A percentile compares a stretch with the other conserved stretches of the same genome.
Evolutionary conservation across 1,139 yeast species (phyloP).

Genomic region (Debaryomyces coudertii): DNA sequence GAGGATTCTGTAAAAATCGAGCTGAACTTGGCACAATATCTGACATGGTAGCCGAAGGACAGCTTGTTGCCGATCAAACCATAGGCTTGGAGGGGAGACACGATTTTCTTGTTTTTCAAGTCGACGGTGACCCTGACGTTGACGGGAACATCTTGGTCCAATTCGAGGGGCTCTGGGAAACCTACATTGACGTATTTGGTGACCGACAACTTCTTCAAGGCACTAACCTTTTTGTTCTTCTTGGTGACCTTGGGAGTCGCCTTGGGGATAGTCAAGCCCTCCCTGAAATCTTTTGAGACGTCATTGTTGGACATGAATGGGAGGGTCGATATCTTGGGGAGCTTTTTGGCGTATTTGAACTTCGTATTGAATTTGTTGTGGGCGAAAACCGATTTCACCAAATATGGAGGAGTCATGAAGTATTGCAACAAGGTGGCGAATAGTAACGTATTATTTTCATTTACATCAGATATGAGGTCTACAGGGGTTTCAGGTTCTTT

Average conservation of each 20-base stretch:
- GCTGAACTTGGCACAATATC: constrained; percentile 64
- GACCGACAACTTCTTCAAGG: constrained; percentile 53
- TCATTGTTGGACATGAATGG: constrained; percentile 68
- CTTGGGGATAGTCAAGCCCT: constrained; percentile 73
- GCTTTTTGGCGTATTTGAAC: constrained; percentile 65
- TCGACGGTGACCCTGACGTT: constrained; percentile 85
- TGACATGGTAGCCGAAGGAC: constrained; percentile 75
- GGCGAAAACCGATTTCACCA: constrained; percentile 63
- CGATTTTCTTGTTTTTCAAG: constrained; percentile 59
- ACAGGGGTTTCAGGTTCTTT: constrained; percentile 17
- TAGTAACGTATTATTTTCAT: constrained; percentile 46
- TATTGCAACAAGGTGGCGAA: constrained; percentile 76
- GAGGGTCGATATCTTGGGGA: constrained; percentile 72
- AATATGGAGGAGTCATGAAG: constrained; percentile 85
- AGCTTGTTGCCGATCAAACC: constrained; percentile 60
- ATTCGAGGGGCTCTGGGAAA: constrained; percentile 54
- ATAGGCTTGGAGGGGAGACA: constrained; percentile 74
- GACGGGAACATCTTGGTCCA: constrained; percentile 67
- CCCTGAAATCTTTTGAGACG: constrained; percentile 46
- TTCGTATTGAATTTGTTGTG: constrained; percentile 41
- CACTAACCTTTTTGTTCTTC: constrained; percentile 46
- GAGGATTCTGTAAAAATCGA: constrained; percentile 73
- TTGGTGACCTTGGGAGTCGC: constrained; percentile 42
- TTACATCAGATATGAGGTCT: constrained; percentile 16
- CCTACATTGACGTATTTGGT: constrained; percentile 84